Conservation (phyloP, 768 basidiomycete genomes). For the Trametes coccinea region DNA sequence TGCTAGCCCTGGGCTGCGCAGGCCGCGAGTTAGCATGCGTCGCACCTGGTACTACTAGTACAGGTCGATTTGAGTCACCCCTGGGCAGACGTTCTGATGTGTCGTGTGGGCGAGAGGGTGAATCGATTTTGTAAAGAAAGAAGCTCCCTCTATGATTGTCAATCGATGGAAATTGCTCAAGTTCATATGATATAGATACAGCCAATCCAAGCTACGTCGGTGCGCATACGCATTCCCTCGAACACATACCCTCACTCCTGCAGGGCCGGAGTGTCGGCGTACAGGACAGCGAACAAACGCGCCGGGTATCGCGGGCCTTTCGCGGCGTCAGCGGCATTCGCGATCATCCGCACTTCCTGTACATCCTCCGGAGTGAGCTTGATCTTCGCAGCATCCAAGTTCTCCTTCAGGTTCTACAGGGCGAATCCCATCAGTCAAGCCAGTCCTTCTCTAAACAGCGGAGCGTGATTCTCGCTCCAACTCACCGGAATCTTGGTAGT, state of each 20-base stretch:
- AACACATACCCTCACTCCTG: neutral
- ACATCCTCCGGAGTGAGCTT: conserved; percentile 27
- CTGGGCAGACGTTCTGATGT: too few relatives aligned
- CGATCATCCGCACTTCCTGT: conserved; percentile 25
- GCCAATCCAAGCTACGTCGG: neutral
- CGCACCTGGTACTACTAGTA: too few relatives aligned
- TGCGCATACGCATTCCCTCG: too few relatives aligned
- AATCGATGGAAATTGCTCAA: too few relatives aligned
- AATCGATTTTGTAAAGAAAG: too few relatives aligned
- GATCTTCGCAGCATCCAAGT: conserved; percentile 23
- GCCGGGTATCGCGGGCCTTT: conserved; percentile 26
- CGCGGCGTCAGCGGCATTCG: conserved; percentile 16
- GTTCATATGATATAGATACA: neutral
- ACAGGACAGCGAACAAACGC: conserved; percentile 13
- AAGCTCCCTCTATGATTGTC: too few relatives aligned
- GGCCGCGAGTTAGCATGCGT: too few relatives aligned
- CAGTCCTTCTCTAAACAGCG: too few relatives aligned
- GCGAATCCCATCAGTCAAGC: neutral
- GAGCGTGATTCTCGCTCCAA: too few relatives aligned
- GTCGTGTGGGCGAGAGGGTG: too few relatives aligned
- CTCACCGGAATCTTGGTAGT: conserved; percentile 41
- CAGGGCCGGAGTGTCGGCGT: conserved; percentile 28
- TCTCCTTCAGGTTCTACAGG: conserved; percentile 25
- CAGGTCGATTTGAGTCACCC: too few relatives aligned
- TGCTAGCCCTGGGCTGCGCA: too few relatives aligned